Conservation (phyloP, 306 rosid genomes). For the Dicorynia guianensis region DNA sequence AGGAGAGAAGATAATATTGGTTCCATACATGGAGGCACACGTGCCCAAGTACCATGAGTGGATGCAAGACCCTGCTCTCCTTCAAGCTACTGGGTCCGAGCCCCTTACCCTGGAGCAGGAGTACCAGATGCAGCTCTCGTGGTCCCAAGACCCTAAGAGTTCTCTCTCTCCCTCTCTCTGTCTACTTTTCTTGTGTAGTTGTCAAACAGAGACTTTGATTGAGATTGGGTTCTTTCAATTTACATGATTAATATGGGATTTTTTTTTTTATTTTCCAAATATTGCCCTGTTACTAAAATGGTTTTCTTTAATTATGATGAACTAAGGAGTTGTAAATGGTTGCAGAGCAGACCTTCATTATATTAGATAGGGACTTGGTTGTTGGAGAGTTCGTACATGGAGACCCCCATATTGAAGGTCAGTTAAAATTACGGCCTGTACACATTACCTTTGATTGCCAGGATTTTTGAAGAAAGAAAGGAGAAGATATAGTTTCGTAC, state of each 20-base stretch:
- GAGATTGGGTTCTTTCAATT: neutral
- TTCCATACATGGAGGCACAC: conserved; percentile 84
- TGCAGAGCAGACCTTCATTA: conserved; percentile 84
- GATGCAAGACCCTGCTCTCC: conserved; percentile 88
- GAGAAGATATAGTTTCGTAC: neutral
- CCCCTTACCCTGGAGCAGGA: conserved; percentile 86
- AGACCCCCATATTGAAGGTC: conserved; percentile 79
- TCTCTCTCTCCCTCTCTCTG: conserved; percentile 43
- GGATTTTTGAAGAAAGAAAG: neutral
- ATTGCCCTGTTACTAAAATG: neutral
- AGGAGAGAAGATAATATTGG: conserved; percentile 72
- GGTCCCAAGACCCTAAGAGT: conserved; percentile 84
- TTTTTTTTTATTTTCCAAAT: neutral
- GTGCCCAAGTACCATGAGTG: conserved; percentile 83
- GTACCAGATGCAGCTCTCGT: conserved; percentile 85
- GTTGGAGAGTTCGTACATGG: conserved; percentile 73
- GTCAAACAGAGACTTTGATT: neutral
- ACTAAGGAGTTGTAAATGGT: conserved; percentile 26
- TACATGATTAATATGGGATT: no score
- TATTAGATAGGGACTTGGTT: conserved; percentile 73
- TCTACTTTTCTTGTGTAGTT: neutral
- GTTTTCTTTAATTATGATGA: neutral
- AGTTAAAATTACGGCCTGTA: conserved; percentile 3
- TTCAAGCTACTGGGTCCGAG: conserved; percentile 87
- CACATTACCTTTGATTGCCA: conserved; percentile 17